Percentiles rank a stretch among this genome's conserved stretches.
Conservation (phyloP, 192 early-diverging fungal genomes). For the Rhizophagus clarus region DNA sequence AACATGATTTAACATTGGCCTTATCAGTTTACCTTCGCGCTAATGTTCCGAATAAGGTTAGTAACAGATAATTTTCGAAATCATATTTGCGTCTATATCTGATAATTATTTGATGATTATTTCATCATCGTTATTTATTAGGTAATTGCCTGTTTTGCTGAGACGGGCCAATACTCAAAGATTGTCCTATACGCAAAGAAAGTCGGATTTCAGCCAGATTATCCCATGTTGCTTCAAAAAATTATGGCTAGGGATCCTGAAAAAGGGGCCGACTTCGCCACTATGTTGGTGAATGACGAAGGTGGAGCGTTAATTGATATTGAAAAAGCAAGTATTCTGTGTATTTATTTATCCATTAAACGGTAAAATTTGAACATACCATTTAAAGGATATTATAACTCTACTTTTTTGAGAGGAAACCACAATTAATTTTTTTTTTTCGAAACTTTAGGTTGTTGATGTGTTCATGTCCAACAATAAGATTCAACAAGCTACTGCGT, state of each 20-base stretch:
- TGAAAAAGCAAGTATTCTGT: constrained; percentile 58
- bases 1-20: constrained; percentile 86
- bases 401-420: background rate
- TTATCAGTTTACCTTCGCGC: constrained; percentile 94
- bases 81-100: background rate
- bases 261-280: constrained; percentile 92
- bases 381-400: background rate
- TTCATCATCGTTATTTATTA: constrained; percentile 11
- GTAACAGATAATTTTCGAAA: background rate
- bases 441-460: constrained; percentile 72
- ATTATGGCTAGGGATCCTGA: constrained; percentile 91
- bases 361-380: too few species aligned
- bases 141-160: constrained; percentile 95
- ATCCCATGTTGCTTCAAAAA: constrained; percentile 84
- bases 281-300: constrained; percentile 82
- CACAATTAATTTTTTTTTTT: background rate
- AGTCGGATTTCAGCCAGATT: constrained; percentile 93
- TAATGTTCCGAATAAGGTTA: constrained; percentile 87
- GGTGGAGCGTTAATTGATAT: constrained; percentile 78
- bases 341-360: background rate
- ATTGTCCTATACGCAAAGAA: constrained; percentile 95
- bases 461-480: constrained; percentile 90
- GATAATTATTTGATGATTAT: too few species aligned
- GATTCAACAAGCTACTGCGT: constrained; percentile 96
- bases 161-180: constrained; percentile 94